phyloP scores from a whole-genome alignment of 139 green algal species.

The Closterium sp. region DNA sequence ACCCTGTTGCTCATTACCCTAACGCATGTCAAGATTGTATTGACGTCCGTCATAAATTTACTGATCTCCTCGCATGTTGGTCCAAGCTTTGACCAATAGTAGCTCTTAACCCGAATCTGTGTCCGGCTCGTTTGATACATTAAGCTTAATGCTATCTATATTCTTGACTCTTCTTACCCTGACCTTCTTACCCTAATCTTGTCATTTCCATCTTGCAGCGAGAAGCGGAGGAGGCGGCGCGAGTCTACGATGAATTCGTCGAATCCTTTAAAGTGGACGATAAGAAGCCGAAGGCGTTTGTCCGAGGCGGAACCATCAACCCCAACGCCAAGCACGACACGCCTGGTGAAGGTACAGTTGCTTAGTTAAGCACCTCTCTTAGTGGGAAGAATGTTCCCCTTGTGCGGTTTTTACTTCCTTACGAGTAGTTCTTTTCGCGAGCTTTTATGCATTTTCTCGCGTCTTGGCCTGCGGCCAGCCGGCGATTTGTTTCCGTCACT shows the following conservation, averaged over 20 bases:
- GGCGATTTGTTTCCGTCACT: background rate
- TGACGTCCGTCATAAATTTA: background rate
- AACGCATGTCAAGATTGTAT: background rate
- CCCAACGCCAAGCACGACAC: conserved; percentile 6
- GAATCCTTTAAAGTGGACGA: conserved; percentile 74
- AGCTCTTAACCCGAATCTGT: background rate
- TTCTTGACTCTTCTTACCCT: background rate
- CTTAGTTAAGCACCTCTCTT: background rate
- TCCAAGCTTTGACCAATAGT: background rate
- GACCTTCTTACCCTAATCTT: background rate
- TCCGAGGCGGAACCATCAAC: conserved; percentile 42
- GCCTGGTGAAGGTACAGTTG: background rate
- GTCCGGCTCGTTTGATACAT: background rate
- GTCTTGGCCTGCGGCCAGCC: background rate
- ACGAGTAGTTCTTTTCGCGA: background rate
- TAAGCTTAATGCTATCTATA: background rate
- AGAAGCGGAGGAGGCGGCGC: conserved; percentile 70
- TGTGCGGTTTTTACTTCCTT: background rate
- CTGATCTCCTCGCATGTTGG: too few relatives aligned
- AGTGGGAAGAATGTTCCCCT: too few relatives aligned
- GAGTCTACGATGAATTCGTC: conserved; percentile 90
- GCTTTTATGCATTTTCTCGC: background rate
- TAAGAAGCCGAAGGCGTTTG: conserved; percentile 50
- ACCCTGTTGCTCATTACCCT: background rate
- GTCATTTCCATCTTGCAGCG: conserved; percentile 23